A percentile compares a stretch with the other conserved stretches of the same genome.
Conservation (phyloP, 306 rosid genomes). For the Vigna radiata region DNA sequence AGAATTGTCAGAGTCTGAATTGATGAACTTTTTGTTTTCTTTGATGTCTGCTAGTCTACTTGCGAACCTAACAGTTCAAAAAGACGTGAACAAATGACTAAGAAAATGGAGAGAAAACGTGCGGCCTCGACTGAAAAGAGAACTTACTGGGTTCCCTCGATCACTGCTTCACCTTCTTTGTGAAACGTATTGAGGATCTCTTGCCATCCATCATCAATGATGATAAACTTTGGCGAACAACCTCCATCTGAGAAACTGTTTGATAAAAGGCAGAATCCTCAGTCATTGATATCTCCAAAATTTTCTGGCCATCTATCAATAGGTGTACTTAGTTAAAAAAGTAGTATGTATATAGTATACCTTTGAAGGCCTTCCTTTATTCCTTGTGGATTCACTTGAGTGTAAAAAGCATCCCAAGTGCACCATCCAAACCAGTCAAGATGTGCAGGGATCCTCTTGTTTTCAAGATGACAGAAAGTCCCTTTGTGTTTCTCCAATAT, state of each 20-base stretch:
- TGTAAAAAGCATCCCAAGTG: conserved; percentile 86
- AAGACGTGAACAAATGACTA: conserved; percentile 32
- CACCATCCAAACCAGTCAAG: conserved; percentile 91
- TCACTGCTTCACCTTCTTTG: conserved; percentile 60
- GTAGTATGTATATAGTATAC: conserved; percentile 27
- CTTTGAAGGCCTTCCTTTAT: conserved; percentile 70
- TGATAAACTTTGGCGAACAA: conserved; percentile 64
- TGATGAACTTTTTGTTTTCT: conserved; percentile 71
- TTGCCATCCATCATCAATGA: conserved; percentile 88
- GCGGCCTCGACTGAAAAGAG: neutral
- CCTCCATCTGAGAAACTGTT: conserved; percentile 67
- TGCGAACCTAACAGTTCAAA: conserved; percentile 57
- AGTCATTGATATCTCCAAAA: conserved; percentile 14
- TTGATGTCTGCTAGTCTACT: conserved; percentile 63
- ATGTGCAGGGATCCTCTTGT: conserved; percentile 67
- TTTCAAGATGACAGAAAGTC: conserved; percentile 61
- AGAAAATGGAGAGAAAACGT: conserved; percentile 29
- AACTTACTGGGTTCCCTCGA: conserved; percentile 70
- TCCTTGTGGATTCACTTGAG: conserved; percentile 64
- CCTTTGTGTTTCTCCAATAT: conserved; percentile 69
- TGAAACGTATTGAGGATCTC: conserved; percentile 53
- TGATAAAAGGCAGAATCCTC: neutral
- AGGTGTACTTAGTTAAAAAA: conserved; percentile 20
- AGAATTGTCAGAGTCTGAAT: conserved; percentile 44
- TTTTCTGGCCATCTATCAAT: neutral